Base-by-base conservation (phyloP, 2,329 filamentous ascomycete genomes). In the Onygena corvina region DNA sequence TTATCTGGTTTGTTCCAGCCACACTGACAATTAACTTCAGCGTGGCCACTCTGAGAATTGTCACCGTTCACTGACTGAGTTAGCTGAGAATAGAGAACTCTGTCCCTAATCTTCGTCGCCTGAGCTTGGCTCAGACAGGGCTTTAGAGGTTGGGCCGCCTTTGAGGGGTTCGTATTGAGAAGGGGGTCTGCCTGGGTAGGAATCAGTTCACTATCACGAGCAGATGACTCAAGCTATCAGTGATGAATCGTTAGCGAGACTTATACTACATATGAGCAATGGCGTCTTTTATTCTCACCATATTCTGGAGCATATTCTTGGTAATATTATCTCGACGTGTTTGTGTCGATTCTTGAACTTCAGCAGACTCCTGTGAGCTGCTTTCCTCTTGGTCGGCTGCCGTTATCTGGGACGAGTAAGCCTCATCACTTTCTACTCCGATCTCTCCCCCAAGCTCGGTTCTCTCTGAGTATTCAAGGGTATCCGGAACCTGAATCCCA, bases 1-100 rank as follows among this genome's bases (percentile, higher is more conserved):
- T 52, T 58, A 46, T 71, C 68, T 50, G 67, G 63, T 16, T 61
- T 57, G 18, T 61, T 53, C 55, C 59, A 60, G 9, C 63, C 68
- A 53, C 71, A 73, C 51, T 71, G 65, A 48, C 71, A 74, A 5
- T 56, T 54, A 18, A 71, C 51, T 12, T 30, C 2, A 11, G 23
- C 23, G 25, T 16, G 16, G 11, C 42, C 29, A 20, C 4, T 18
- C 12, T 16, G n/a, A 9, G 7, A 14, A 5, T 16, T n/a, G n/a
- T 30, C 11, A 9, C 25, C 42, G 20, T 9, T 8, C 2, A 23
- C 23, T 16, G 8, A 8, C 20, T 31, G 42, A n/a, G 36, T 40
- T 3, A 21, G 3, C 14, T 40, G 36, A 12, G 36, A 40, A 40
- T 20, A 4, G 11, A 12, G 21, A 11, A 40, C 8, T 40, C 20